Evolutionary conservation across 2,329 filamentous ascomycete genomes (phyloP).

Genomic region (Madurella mycetomatis): DNA sequence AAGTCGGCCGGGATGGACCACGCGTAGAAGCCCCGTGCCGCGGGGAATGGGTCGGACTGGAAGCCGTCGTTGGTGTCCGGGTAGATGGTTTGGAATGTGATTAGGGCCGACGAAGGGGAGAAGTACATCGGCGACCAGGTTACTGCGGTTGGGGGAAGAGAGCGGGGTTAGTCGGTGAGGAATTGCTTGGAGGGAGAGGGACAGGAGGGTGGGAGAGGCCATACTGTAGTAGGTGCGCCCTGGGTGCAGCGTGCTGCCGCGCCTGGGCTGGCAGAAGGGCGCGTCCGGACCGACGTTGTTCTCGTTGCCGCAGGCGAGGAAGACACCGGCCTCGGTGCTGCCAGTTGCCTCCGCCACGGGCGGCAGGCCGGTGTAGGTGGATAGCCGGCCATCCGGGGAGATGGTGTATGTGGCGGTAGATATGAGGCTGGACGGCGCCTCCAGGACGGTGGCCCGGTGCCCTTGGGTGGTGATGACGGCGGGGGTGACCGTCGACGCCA

Average conservation of each 20-base stretch:
- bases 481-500: conserved; percentile 29
- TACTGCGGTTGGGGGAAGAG: conserved; percentile 23
- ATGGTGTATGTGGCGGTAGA: conserved; percentile 30
- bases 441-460: conserved; percentile 27
- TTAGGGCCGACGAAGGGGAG: conserved; percentile 18
- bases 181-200: neutral
- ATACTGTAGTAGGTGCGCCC: conserved; percentile 34
- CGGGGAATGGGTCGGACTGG: conserved; percentile 18
- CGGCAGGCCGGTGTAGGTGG: conserved; percentile 31
- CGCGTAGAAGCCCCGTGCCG: conserved; percentile 29
- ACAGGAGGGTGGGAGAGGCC: neutral
- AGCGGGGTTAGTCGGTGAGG: neutral
- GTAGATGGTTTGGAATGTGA: conserved; percentile 21
- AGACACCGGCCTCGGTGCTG: conserved; percentile 23
- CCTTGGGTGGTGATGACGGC: conserved; percentile 26
- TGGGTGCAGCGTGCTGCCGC: conserved; percentile 28
- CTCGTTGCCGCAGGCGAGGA: conserved; percentile 30
- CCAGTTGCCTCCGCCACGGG: conserved; percentile 31
- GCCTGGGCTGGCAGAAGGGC: conserved; percentile 33
- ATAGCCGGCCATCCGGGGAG: conserved; percentile 22
- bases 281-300: conserved; percentile 24
- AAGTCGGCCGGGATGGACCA: conserved; percentile 27
- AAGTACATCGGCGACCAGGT: conserved; percentile 32
- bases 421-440: conserved; percentile 29
- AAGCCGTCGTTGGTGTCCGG: conserved; percentile 15